These are phyloP conservation scores for Lodderomyces oxycetoniae DNA, from an alignment of 1,139 yeast genomes.

Conservation along the genomic window DNA sequence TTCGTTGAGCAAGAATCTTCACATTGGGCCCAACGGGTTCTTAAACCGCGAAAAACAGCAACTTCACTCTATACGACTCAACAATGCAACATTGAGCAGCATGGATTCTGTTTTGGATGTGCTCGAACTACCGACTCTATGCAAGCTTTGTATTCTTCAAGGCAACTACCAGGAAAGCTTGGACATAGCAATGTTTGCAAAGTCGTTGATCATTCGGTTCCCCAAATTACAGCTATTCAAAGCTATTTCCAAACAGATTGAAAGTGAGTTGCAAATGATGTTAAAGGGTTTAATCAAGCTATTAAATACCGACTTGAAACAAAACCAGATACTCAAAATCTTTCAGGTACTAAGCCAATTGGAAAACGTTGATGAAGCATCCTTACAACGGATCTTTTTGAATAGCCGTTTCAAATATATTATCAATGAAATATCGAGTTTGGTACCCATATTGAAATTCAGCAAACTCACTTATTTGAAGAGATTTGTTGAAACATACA, in stretches of 20 bases:
- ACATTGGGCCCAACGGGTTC: neutral
- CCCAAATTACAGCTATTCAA: conserved; percentile 69
- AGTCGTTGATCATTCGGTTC: conserved; percentile 63
- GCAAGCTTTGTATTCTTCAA: conserved; percentile 75
- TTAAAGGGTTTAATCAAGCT: conserved; percentile 61
- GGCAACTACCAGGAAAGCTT: conserved; percentile 90
- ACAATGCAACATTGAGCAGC: conserved; percentile 48
- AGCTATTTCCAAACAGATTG: conserved; percentile 51
- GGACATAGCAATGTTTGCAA: conserved; percentile 68
- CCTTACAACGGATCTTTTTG: conserved; percentile 19
- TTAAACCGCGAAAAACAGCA: neutral
- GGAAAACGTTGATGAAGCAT: conserved; percentile 7
- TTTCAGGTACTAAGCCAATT: conserved; percentile 70
- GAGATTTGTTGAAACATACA: conserved; percentile 71
- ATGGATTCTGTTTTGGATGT: conserved; percentile 73
- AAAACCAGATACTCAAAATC: conserved; percentile 71
- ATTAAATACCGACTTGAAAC: conserved; percentile 71
- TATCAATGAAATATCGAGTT: conserved; percentile 51
- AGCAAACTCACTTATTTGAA: conserved; percentile 62
- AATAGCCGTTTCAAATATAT: conserved; percentile 61
- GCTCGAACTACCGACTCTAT: conserved; percentile 76
- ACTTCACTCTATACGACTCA: conserved; percentile 9
- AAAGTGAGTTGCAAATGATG: conserved; percentile 59
- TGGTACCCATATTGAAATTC: conserved; percentile 48
- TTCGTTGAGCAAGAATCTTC: conserved; percentile 16